phyloP scores from a whole-genome alignment of 441 rosid species.

The Lepidium campestre region DNA sequence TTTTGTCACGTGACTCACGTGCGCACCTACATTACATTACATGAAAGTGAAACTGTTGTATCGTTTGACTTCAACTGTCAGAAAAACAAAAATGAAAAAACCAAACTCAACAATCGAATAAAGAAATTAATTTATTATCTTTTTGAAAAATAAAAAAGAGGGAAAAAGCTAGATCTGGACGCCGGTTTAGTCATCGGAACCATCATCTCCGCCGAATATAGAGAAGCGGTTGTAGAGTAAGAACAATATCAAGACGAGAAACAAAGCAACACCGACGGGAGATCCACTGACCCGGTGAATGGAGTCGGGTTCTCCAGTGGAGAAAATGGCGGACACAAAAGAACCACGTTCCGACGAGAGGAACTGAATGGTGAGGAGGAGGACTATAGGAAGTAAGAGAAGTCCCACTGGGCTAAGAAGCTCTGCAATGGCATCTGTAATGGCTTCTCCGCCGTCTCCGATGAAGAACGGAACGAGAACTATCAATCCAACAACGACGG shows the following conservation, averaged over 20 bases:
- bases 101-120: background rate
- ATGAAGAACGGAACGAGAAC: slow-evolving; percentile 72
- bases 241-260: slow-evolving; percentile 56
- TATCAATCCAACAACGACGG: slow-evolving; percentile 56
- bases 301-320: slow-evolving; percentile 71
- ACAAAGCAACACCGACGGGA: slow-evolving; percentile 75
- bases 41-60: background rate
- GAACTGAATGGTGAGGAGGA: slow-evolving; percentile 79
- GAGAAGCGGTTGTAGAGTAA: slow-evolving; percentile 69
- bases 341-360: slow-evolving; percentile 86
- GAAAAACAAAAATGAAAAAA: background rate
- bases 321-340: slow-evolving; percentile 50
- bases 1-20: slow-evolving; percentile 17
- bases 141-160: background rate
- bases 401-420: slow-evolving; percentile 82
- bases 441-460: slow-evolving; percentile 80
- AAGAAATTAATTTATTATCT: background rate
- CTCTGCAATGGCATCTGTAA: slow-evolving; percentile 73
- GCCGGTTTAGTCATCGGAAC: slow-evolving; percentile 42
- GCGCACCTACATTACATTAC: slow-evolving; percentile 20
- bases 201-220: slow-evolving; percentile 76
- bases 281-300: slow-evolving; percentile 85
- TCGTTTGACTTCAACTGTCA: slow-evolving; percentile 15
- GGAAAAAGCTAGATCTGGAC: slow-evolving; percentile 22
- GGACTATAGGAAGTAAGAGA: slow-evolving; percentile 64